Evolutionary conservation across 1,284 basidiomycete genomes (phyloP).

Genomic region (Ceratobasidium sp.): DNA sequence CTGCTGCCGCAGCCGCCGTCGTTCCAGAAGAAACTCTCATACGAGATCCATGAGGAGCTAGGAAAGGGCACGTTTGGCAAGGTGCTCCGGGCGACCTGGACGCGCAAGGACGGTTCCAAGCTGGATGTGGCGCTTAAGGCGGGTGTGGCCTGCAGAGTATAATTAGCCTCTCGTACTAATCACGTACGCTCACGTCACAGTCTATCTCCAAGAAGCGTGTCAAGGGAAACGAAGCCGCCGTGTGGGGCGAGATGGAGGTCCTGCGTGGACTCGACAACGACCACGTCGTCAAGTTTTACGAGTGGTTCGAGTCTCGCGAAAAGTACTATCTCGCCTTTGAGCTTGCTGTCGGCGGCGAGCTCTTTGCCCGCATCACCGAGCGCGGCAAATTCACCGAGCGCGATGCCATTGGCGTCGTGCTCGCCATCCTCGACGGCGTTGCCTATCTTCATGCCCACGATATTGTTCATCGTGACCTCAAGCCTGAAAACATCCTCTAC

Average conservation of each 20-base stretch:
- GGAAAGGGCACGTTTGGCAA: conserved; percentile 87
- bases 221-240: conserved; percentile 82
- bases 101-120: conserved; percentile 51
- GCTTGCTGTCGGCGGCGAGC: conserved; percentile 86
- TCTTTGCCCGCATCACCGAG: conserved; percentile 83
- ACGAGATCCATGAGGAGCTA: conserved; percentile 73
- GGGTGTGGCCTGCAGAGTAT: neutral
- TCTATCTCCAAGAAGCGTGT: conserved; percentile 91
- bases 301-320: conserved; percentile 88
- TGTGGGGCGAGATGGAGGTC: conserved; percentile 91
- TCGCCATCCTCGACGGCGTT: conserved; percentile 79
- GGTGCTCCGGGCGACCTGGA: conserved; percentile 70
- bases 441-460: conserved; percentile 84
- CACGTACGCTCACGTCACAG: conserved; percentile 55
- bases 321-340: conserved; percentile 94
- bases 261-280: conserved; percentile 85
- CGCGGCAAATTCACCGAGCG: conserved; percentile 89
- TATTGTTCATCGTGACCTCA: conserved; percentile 92
- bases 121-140: conserved; percentile 76
- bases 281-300: conserved; percentile 92
- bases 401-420: conserved; percentile 77
- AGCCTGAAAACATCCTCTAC: conserved; percentile 96
- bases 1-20: conserved; percentile 81
- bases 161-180: conserved; percentile 46
- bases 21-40: conserved; percentile 73